These are phyloP conservation scores for Phyllosticta paracitricarpa DNA, from an alignment of 2,329 filamentous ascomycete genomes.

Conservation along the genomic window DNA sequence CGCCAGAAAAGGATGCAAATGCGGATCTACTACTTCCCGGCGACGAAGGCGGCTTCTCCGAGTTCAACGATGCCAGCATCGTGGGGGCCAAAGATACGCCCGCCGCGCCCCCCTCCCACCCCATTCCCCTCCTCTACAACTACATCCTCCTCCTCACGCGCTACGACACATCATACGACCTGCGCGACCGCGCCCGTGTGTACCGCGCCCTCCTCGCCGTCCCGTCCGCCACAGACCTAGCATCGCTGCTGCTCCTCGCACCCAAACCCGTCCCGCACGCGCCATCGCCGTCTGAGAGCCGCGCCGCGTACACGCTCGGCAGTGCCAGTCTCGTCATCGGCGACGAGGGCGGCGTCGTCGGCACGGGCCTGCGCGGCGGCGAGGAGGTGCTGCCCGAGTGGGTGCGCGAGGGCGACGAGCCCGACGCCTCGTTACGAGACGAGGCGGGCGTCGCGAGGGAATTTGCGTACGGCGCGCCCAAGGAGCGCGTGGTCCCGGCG, in stretches of 20 bases:
- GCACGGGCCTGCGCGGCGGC: conserved; percentile 59
- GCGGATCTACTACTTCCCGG: conserved; percentile 1
- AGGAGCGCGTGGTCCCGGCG: conserved; percentile 41
- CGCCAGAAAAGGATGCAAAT: neutral
- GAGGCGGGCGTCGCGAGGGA: conserved; percentile 26
- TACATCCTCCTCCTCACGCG: conserved; percentile 77
- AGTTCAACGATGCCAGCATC: conserved; percentile 20
- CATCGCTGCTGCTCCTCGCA: conserved; percentile 79
- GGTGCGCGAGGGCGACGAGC: conserved; percentile 72
- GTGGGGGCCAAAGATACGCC: conserved; percentile 30
- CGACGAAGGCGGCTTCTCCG: conserved; percentile 5
- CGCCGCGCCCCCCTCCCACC: conserved; percentile 37
- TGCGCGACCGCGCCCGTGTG: conserved; percentile 81
- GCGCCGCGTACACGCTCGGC: conserved; percentile 69
- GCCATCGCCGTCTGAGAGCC: conserved; percentile 76
- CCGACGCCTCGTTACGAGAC: conserved; percentile 63
- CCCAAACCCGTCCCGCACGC: conserved; percentile 90
- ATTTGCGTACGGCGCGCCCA: conserved; percentile 23
- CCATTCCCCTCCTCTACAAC: conserved; percentile 68
- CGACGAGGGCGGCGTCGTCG: conserved; percentile 61
- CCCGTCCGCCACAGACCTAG: conserved; percentile 68
- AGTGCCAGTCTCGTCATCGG: conserved; percentile 79
- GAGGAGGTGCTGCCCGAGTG: conserved; percentile 69
- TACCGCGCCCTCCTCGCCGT: conserved; percentile 76
- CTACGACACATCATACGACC: conserved; percentile 90